A percentile compares a stretch with the other conserved stretches of the same genome.
Evolutionary conservation across 306 rosid genomes (phyloP).

Genomic region (Fragaria ananassa): DNA sequence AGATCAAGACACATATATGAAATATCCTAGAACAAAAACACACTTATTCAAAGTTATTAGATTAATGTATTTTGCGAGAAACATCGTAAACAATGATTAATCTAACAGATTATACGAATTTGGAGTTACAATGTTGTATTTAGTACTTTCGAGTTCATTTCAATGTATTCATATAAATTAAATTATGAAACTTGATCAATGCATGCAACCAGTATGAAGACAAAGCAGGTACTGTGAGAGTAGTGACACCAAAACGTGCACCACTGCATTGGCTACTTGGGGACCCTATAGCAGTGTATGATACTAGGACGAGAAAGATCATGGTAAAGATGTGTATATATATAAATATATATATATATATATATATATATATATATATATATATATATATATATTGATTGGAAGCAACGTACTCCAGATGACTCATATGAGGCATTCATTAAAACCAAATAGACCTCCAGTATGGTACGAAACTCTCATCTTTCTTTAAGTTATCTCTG

Average conservation of each 20-base stretch:
- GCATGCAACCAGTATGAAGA: not conserved
- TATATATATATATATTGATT: not conserved
- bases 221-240: not conserved
- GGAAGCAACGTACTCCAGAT: not conserved
- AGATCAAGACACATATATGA: too few relatives aligned
- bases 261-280: slow-evolving; percentile 2
- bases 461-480: not conserved
- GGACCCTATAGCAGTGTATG: not conserved
- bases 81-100: not conserved
- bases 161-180: not conserved
- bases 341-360: too few relatives aligned
- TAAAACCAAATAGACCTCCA: not conserved
- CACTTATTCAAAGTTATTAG: too few relatives aligned
- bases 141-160: not conserved
- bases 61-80: too few relatives aligned
- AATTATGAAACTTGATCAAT: not conserved
- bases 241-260: slow-evolving; percentile 20
- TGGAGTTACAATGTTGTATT: too few relatives aligned
- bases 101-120: too few relatives aligned
- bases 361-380: too few relatives aligned
- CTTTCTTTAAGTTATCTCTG: not conserved
- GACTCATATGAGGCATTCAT: not conserved
- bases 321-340: not conserved
- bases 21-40: too few relatives aligned
- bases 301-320: not conserved